Base-by-base conservation (phyloP, 2,329 filamentous ascomycete species). In the Sporothrix protearum region DNA sequence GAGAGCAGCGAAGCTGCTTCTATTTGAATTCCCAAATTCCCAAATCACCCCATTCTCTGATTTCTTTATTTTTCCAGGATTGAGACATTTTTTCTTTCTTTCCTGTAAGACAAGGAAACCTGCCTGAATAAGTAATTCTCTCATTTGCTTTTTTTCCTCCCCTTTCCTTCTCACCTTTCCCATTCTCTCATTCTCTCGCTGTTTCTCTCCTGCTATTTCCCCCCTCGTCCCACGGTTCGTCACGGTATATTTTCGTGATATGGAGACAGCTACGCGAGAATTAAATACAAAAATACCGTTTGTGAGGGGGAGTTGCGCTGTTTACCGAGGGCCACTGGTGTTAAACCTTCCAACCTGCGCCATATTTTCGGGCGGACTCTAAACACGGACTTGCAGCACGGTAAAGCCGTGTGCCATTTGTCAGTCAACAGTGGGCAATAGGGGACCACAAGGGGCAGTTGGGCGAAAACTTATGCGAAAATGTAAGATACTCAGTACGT, bases 181-280 rank as follows among this genome's bases (percentile, higher is more conserved):
- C 28, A 59, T n/a, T 49, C 16, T 66, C 45, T 66, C n/a, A 30
- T 33, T 49, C 16, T 33, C 19, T 67, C 45, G 42, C 64, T 36
- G 64, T 36, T 51, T 61, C 22, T 25, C 28, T 47, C 30, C 49
- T 53, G 49, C 22, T 53, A 10, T 53, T 53, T 25, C 9, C n/a
- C 49, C 49, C 42, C 33, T 28, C n/a, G 25, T 30, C 19, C 25
- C 30, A 47, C 19, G 51, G n/a, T 19, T 25, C 42, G 57, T 53
- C 55, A 64, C 70, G 70, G 70, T 71, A 71, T 69, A 71, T 71
- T 71, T 71, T 71, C 70, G 70, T 71, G 66, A 63, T 63, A 71
- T 71, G 70, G 70, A 68, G 70, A 47, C 70, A 51, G 42, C 19
- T 51, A 19, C 64, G 45, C 28, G 64, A 53, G 33, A 64, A 67